phyloP scores from a whole-genome alignment of 495 filamentous ascomycete genomes.

The Penicillium riverlandense region DNA sequence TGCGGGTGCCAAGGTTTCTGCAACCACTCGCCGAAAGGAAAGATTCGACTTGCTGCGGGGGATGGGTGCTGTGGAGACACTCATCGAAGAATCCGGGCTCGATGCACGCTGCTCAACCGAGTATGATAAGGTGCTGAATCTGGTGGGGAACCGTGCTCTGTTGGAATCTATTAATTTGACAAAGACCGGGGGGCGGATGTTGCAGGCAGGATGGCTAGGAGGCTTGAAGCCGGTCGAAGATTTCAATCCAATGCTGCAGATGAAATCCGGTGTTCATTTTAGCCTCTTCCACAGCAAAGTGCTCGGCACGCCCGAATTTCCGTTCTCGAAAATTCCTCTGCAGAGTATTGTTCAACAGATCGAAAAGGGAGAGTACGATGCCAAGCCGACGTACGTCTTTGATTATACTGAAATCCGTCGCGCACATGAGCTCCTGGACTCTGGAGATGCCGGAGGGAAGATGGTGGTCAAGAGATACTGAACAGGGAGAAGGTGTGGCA shows the following conservation, averaged over 20 bases:
- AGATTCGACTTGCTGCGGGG: slow-evolving; percentile 17
- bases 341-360: slow-evolving; percentile 30
- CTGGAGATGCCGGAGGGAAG: slow-evolving; percentile 24
- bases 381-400: slow-evolving; percentile 24
- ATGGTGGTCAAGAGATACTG: slow-evolving; percentile 19
- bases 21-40: slow-evolving; percentile 28
- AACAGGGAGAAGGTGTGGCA: too few relatives aligned
- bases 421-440: slow-evolving; percentile 28
- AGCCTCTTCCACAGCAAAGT: slow-evolving; percentile 39
- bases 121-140: slow-evolving; percentile 37
- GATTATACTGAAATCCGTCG: slow-evolving; percentile 24
- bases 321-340: slow-evolving; percentile 35
- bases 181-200: slow-evolving; percentile 28
- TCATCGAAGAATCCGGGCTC: slow-evolving; percentile 17
- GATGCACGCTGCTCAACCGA: slow-evolving; percentile 5
- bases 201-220: slow-evolving; percentile 37
- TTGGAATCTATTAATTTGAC: slow-evolving; percentile 32
- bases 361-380: slow-evolving; percentile 18
- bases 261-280: slow-evolving; percentile 43
- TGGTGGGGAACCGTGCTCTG: slow-evolving; percentile 36
- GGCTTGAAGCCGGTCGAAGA: slow-evolving; percentile 37
- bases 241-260: slow-evolving; percentile 42
- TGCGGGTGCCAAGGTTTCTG: slow-evolving; percentile 25
- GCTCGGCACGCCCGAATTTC: slow-evolving; percentile 33
- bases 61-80: slow-evolving; percentile 22